Conservation (phyloP, 2,329 filamentous ascomycete genomes). For the Aspergillus pseudoglaucus region DNA sequence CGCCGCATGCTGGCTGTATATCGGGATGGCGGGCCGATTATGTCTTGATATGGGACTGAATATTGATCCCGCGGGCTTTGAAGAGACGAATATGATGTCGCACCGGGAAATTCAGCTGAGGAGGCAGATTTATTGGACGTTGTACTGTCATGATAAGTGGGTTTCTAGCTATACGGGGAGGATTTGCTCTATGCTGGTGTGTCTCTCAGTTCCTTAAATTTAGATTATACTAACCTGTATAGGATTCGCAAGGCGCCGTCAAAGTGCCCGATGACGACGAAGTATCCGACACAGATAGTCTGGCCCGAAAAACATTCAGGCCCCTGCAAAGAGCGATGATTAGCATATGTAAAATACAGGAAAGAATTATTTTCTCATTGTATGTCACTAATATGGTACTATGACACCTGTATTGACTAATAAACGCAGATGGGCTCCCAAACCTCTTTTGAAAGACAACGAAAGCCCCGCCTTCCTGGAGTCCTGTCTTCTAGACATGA, state of each 20-base stretch:
- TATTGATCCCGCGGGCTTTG: constrained; percentile 24
- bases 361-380: constrained; percentile 27
- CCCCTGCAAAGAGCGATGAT: background rate
- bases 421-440: constrained; percentile 24
- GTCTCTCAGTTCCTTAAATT: background rate
- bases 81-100: constrained; percentile 18
- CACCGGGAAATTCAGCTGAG: constrained; percentile 25
- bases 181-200: constrained; percentile 32
- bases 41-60: constrained; percentile 36
- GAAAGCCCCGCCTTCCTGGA: constrained; percentile 24
- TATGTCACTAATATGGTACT: constrained; percentile 8
- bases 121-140: constrained; percentile 32
- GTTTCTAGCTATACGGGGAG: constrained; percentile 30
- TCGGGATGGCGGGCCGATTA: constrained; percentile 33
- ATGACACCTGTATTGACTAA: background rate
- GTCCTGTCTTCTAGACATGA: constrained; percentile 26
- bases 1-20: constrained; percentile 31
- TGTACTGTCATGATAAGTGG: constrained; percentile 33
- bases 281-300: constrained; percentile 1
- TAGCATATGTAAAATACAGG: constrained; percentile 20
- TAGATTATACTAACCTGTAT: background rate
- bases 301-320: background rate
- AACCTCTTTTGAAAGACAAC: constrained; percentile 8
- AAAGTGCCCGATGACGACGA: constrained; percentile 18
- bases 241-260: constrained; percentile 28